A percentile compares a stretch with the other conserved stretches of the same genome.
These are phyloP conservation scores for Saitozyma sp. DNA, from an alignment of 768 basidiomycete genomes.

Conservation along the genomic window DNA sequence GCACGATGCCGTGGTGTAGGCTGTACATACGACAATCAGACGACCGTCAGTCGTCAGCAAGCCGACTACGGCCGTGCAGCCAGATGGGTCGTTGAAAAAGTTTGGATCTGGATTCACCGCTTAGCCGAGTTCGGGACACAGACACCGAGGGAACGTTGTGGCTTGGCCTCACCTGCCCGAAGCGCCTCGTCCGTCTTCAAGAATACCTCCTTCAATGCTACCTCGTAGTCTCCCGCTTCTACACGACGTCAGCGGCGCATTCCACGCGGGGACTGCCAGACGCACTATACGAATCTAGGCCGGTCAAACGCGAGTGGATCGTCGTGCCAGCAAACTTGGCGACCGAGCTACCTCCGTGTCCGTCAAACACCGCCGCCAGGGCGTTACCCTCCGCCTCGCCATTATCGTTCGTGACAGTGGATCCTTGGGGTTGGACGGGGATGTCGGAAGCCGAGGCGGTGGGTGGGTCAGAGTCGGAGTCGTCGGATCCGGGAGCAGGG, in stretches of 20 bases:
- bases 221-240: slow-evolving; percentile 63
- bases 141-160: background rate
- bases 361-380: slow-evolving; percentile 97
- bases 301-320: slow-evolving; percentile 43
- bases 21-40: slow-evolving; percentile 56
- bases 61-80: slow-evolving; percentile 91
- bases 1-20: background rate
- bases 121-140: slow-evolving; percentile 1
- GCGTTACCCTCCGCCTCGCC: slow-evolving; percentile 56
- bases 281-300: slow-evolving; percentile 47
- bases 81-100: slow-evolving; percentile 87
- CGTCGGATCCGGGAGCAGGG: slow-evolving; percentile 23
- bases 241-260: slow-evolving; percentile 1
- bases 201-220: slow-evolving; percentile 83
- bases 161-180: slow-evolving; percentile 63
- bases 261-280: slow-evolving; percentile 1
- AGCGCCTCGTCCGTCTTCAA: slow-evolving; percentile 93
- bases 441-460: slow-evolving; percentile 21
- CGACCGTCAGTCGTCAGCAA: slow-evolving; percentile 74
- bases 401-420: slow-evolving; percentile 56
- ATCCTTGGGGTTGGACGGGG: slow-evolving; percentile 45
- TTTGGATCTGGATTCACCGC: slow-evolving; percentile 64
- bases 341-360: slow-evolving; percentile 79
- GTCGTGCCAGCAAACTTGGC: slow-evolving; percentile 52
- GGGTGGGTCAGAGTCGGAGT: background rate